Conservation (phyloP, 2,329 filamentous ascomycete species). For the Setomelanomma holmii region DNA sequence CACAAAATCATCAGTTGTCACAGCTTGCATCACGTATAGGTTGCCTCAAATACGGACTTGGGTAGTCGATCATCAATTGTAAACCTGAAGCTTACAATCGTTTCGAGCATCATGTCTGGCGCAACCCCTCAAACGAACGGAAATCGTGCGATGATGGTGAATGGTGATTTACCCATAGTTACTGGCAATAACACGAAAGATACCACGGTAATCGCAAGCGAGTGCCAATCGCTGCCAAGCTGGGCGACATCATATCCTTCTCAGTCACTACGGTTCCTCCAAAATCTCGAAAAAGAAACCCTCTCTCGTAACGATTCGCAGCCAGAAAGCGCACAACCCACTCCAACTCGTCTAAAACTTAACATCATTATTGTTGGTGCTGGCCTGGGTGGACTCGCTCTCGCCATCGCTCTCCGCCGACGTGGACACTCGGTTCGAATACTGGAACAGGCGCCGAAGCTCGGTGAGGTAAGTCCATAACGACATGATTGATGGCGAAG, state of each 20-base stretch:
- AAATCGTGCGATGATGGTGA: no score
- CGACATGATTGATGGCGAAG: no score
- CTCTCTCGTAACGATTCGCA: neutral
- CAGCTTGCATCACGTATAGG: no score
- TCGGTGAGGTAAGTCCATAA: slow-evolving; percentile 47
- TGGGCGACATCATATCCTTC: slow-evolving; percentile 3
- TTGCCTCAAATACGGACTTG: no score
- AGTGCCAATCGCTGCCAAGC: neutral
- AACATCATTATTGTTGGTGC: slow-evolving; percentile 50
- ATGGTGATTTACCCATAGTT: no score
- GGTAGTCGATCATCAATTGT: no score
- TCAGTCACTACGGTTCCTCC: slow-evolving; percentile 9
- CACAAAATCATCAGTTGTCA: no score
- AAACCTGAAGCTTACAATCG: no score
- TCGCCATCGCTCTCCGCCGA: slow-evolving; percentile 52
- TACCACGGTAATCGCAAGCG: neutral
- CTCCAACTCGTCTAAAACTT: slow-evolving; percentile 1
- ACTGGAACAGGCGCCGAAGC: slow-evolving; percentile 11
- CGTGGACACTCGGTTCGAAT: slow-evolving; percentile 21
- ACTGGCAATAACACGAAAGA: no score
- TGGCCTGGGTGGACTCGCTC: slow-evolving; percentile 50
- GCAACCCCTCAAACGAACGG: no score
- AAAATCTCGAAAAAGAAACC: neutral
- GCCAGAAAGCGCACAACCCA: neutral
- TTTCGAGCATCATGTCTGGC: no score